Evolutionary conservation across 805 yeast genomes (phyloP).

Genomic region (Myxozyma nipponensis): DNA sequence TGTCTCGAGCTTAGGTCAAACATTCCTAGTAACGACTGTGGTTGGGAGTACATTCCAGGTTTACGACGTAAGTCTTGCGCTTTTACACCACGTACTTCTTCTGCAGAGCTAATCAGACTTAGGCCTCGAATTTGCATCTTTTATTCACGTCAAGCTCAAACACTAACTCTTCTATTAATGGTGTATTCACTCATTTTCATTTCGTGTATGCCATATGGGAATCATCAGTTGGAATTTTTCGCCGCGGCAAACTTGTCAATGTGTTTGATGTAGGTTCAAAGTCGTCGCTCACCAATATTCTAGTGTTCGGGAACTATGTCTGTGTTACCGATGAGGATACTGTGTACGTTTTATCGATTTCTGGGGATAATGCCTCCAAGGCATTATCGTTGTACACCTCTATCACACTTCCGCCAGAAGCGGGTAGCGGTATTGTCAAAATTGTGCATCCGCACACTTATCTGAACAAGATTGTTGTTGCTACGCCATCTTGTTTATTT

Average conservation of each 20-base stretch:
- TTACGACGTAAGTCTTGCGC: slow-evolving; percentile 55
- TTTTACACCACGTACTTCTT: background rate
- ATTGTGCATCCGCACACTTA: slow-evolving; percentile 85
- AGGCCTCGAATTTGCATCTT: slow-evolving; percentile 64
- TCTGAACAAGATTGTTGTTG: slow-evolving; percentile 79
- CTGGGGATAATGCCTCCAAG: slow-evolving; percentile 42
- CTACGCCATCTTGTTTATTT: slow-evolving; percentile 19
- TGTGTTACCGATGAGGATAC: slow-evolving; percentile 52
- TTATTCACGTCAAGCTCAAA: slow-evolving; percentile 81
- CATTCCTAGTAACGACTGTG: slow-evolving; percentile 81
- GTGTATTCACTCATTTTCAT: slow-evolving; percentile 77
- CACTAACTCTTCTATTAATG: slow-evolving; percentile 64
- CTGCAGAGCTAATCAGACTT: slow-evolving; percentile 29
- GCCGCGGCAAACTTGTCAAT: slow-evolving; percentile 68
- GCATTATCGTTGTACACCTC: slow-evolving; percentile 61
- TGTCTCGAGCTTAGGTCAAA: slow-evolving; percentile 79
- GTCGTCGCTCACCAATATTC: slow-evolving; percentile 38
- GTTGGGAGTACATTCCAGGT: slow-evolving; percentile 90
- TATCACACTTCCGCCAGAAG: slow-evolving; percentile 52
- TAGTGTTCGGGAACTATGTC: slow-evolving; percentile 74
- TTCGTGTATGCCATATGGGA: slow-evolving; percentile 76
- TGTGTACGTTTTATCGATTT: slow-evolving; percentile 46
- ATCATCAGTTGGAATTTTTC: slow-evolving; percentile 67
- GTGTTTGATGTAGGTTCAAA: slow-evolving; percentile 41
- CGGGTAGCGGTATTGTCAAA: slow-evolving; percentile 70